Evolutionary conservation across 192 early-diverging fungal genomes (phyloP), one percentile per base, ranked within the genome.

Genomic region (Coemansia sp.): DNA sequence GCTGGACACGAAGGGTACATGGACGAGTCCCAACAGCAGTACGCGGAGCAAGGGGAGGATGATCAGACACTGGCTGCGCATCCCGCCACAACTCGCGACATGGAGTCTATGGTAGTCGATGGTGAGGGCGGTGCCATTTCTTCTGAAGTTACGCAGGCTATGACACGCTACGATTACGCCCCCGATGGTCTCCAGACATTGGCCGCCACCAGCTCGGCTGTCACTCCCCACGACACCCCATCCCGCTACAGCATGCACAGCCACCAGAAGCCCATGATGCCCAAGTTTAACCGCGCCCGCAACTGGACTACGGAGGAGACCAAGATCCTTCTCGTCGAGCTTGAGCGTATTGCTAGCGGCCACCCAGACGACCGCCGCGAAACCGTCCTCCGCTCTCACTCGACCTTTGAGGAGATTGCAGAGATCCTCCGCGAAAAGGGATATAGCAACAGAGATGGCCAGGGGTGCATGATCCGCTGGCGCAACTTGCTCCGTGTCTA

Each of bases 401-500:
- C 73, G 45, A 84, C 82, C 20, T 84, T 78, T 61, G 82, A 84
- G 73, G 72, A 78, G 48, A 79, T 77, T 13, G 82, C 73, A 39
- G 74, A 79, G 59, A 63, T 61, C 13, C 70, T 84, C 64, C 76
- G 77, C 65, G 64, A 69, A 27, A 73, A 78, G 46, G 77, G 74
- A 34, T 84, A 76, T 53, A 36, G 40, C 40, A 74, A 75, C 80
- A 73, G 82, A 61, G 82, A 84, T 31, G 77, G 77, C 67, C 82
- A 84, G 45, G 82, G 76, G 9, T 84, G 82, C 68, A 79, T 84
- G 82, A 79, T 84, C 73, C 82, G 82, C 77, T 84, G 82, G 82
- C 82, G 82, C 82, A 84, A 84, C 44, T 84, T 93, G 42, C 86
- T 97, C 66, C 90, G 91, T 59, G 71, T 95, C 40, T 97, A 94